A percentile compares a stretch with the other conserved stretches of the same genome.
These are phyloP conservation scores for Mortierella sp. DNA, from an alignment of 371 early-diverging fungal genomes.

Conservation along the genomic window DNA sequence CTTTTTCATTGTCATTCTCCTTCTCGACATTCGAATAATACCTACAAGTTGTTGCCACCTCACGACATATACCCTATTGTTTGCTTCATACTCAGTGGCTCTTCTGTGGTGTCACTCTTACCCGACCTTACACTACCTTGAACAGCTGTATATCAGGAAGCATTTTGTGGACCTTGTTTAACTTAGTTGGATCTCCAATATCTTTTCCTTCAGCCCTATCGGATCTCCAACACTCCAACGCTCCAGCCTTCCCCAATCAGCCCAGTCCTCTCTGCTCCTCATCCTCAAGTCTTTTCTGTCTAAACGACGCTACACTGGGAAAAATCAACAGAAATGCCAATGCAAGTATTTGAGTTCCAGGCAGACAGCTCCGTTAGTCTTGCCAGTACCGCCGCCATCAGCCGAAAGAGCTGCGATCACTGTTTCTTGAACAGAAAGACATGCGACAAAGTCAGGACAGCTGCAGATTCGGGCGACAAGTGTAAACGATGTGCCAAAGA, in stretches of 20 bases:
- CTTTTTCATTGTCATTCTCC: neutral
- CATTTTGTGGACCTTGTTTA: too few relatives aligned
- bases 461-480: slow-evolving; percentile 41
- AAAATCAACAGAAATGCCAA: slow-evolving; percentile 23
- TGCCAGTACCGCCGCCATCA: slow-evolving; percentile 50
- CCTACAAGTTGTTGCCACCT: neutral
- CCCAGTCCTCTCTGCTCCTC: neutral
- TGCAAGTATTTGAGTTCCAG: slow-evolving; percentile 55
- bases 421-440: slow-evolving; percentile 55
- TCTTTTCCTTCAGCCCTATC: neutral
- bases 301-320: neutral
- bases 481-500: slow-evolving; percentile 54
- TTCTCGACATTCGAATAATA: neutral
- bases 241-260: neutral
- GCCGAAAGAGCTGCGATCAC: slow-evolving; percentile 53
- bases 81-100: neutral
- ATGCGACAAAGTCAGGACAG: slow-evolving; percentile 50
- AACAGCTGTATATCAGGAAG: too few relatives aligned
- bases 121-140: too few relatives aligned
- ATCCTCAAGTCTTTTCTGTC: neutral
- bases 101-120: neutral
- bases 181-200: too few relatives aligned
- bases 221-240: neutral
- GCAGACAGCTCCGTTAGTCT: slow-evolving; percentile 50
- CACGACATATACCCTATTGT: neutral